A percentile compares a stretch with the other conserved stretches of the same genome.
Conservation (phyloP, 31 red algal species). For the Endocladia muricata region DNA sequence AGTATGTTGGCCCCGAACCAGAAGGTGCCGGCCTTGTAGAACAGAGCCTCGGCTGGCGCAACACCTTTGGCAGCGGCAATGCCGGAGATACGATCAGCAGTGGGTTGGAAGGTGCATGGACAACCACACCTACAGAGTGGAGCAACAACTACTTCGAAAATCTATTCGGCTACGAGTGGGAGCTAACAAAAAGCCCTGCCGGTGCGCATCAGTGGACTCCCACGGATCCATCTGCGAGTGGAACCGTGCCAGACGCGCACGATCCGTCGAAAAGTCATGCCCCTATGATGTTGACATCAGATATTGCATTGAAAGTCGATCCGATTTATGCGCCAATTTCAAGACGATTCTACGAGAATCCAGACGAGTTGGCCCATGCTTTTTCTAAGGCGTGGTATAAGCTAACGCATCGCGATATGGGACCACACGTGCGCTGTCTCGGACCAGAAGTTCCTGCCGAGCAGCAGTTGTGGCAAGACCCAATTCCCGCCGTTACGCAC, state of each 20-base stretch:
- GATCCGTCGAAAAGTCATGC: slow-evolving; percentile 8
- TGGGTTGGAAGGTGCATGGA: slow-evolving; percentile 22
- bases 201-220: slow-evolving; percentile 2
- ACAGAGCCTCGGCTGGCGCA: slow-evolving; percentile 3
- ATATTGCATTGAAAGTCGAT: slow-evolving; percentile 9
- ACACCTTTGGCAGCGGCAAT: slow-evolving; percentile 4
- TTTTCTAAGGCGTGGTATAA: slow-evolving; percentile 11
- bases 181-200: not conserved
- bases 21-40: slow-evolving; percentile 1
- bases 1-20: not conserved
- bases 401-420: slow-evolving; percentile 17
- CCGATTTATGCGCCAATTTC: not conserved
- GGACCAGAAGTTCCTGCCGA: slow-evolving; percentile 9
- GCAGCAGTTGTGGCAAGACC: not conserved
- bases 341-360: not conserved
- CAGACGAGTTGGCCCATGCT: not conserved
- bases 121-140: slow-evolving; percentile 2
- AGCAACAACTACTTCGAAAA: not conserved
- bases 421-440: not conserved
- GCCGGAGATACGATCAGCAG: not conserved
- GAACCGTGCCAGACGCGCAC: not conserved
- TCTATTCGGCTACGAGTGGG: slow-evolving; percentile 13
- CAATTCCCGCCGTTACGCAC: not conserved
- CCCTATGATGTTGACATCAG: slow-evolving; percentile 3
- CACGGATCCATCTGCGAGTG: not conserved